phyloP scores from a whole-genome alignment of 371 early-diverging fungal genomes.

The Smittium mucronatum region DNA sequence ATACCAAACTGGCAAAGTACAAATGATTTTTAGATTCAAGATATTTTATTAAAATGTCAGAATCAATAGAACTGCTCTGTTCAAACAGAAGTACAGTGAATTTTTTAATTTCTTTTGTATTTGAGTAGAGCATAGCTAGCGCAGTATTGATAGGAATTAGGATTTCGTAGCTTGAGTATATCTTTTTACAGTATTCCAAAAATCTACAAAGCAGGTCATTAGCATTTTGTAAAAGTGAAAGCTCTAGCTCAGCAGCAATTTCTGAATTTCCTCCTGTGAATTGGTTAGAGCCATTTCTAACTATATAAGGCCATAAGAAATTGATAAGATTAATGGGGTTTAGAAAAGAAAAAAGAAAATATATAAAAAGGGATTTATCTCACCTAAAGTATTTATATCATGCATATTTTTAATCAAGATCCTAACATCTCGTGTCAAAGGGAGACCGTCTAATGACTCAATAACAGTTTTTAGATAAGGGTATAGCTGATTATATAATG shows the following conservation, averaged over 20 bases:
- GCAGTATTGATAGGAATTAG: constrained; percentile 16
- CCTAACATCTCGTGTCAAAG: constrained; percentile 18
- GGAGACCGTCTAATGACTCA: constrained; percentile 20
- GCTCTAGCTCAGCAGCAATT: constrained; percentile 12
- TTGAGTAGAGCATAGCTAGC: constrained; percentile 18
- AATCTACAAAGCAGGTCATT: constrained; percentile 26
- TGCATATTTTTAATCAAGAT: constrained; percentile 17
- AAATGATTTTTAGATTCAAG: constrained; percentile 10
- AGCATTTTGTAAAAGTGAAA: constrained; percentile 14
- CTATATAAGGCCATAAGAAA: too few relatives aligned
- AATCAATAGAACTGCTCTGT: constrained; percentile 13
- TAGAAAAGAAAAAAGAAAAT: too few relatives aligned
- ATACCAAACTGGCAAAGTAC: constrained; percentile 25
- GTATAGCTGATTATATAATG: constrained; percentile 19
- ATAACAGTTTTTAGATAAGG: constrained; percentile 18
- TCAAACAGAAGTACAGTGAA: constrained; percentile 14
- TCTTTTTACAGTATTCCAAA: constrained; percentile 15
- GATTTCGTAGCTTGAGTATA: not conserved
- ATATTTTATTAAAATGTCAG: constrained; percentile 19
- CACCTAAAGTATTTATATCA: constrained; percentile 10
- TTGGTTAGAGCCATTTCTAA: constrained; percentile 13
- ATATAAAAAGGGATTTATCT: too few relatives aligned
- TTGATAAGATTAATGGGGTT: too few relatives aligned
- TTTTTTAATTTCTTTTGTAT: constrained; percentile 9
- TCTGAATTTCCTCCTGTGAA: constrained; percentile 16